These are phyloP conservation scores for Pseudogymnoascus sp. DNA, from an alignment of 2,329 filamentous ascomycete genomes.

Conservation along the genomic window DNA sequence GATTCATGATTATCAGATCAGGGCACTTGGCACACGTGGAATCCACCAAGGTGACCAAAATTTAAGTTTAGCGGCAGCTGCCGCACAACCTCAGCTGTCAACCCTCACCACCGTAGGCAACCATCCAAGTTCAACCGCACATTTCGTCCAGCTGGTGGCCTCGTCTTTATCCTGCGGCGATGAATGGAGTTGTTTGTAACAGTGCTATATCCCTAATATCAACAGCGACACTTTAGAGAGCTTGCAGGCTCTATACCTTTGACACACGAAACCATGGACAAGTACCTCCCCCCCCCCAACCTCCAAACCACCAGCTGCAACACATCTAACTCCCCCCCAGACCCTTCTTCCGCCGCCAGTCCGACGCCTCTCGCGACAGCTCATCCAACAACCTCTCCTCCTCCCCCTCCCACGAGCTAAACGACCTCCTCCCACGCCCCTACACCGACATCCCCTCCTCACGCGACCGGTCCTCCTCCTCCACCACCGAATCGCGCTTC, in stretches of 20 bases:
- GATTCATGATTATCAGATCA: background rate
- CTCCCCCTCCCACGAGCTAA: background rate
- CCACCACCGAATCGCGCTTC: background rate
- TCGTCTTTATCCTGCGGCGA: background rate
- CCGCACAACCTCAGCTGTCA: slow-evolving; percentile 6
- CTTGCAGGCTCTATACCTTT: background rate
- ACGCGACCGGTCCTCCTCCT: background rate
- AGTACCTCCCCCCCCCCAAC: background rate
- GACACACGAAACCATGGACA: background rate
- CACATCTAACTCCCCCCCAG: background rate
- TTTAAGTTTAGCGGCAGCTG: slow-evolving; percentile 5
- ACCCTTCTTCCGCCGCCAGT: background rate
- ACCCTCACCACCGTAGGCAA: background rate
- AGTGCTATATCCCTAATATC: background rate
- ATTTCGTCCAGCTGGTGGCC: background rate
- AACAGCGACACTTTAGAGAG: background rate
- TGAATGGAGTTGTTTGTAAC: background rate
- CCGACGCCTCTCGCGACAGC: background rate
- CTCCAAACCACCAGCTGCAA: background rate
- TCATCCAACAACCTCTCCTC: background rate
- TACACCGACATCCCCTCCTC: background rate
- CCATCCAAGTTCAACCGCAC: background rate
- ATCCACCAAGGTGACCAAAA: slow-evolving; percentile 2
- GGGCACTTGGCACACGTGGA: background rate
- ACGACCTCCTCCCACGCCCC: background rate